Evolutionary conservation across 1,284 basidiomycete species (phyloP), one percentile per base, ranked within the genome.

Genomic region (Meira miltonrushii): DNA sequence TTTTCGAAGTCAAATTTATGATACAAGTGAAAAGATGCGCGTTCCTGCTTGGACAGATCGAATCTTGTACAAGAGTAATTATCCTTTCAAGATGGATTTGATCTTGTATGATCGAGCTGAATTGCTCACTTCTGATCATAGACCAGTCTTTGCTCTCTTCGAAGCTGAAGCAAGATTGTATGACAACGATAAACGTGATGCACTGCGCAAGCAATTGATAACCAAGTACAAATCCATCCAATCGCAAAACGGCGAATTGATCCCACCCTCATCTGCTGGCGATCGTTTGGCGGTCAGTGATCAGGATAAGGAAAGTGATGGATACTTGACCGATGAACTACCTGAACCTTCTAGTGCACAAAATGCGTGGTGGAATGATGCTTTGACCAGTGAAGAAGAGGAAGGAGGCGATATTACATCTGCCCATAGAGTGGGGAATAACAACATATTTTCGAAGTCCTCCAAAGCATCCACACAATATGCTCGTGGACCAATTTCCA

Each of bases 21-120:
- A 99, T 78, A 88, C 91, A 2, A 90, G 90, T 65, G 95, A 98
- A 79, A 99, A 98, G 81, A 85, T 88, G 83, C 85, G 95, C 7
- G 88, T 96, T 74, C 95, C 95, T 1, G 91, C 94, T 8, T 98
- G 94, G 93, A 98, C 75, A 6, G 75, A 77, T 56, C 69, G 75
- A 21, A 85, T 99, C 13, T 78, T 99, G 54, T 95, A 87, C 81
- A 86, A 85, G 62, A 72, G 75, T 44, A 81, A 82, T 25, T 82
- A 92, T 52, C 85, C 90, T 74, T 78, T 86, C 39, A 77, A 83
- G 0, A 81, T 84, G 19, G 87, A 88, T 74, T n/a, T 60, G 3
- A 10, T 15, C 6, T 70, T 79, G 68, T 84, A 84, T 64, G 62
- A 74, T 33, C 77, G 91, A 58, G 88, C 90, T 17, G 89, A 94